Conservation (phyloP, 306 rosid species). For the Rosa lucieae region DNA sequence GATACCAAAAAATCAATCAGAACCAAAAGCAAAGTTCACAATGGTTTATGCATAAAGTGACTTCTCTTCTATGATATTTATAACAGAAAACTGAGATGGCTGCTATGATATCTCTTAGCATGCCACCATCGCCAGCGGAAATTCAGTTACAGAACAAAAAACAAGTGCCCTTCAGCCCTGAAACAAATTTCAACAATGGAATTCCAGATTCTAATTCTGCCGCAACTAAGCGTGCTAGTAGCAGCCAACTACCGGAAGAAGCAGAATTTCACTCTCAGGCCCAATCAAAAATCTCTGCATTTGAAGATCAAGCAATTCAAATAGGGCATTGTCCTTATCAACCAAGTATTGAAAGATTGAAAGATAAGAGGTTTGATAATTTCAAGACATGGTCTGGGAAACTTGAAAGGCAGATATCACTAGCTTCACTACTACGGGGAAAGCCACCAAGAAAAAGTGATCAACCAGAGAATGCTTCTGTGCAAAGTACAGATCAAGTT, state of each 20-base stretch:
- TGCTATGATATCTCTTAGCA: slow-evolving; percentile 62
- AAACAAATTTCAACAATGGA: slow-evolving; percentile 26
- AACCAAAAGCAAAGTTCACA: not conserved
- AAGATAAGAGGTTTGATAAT: slow-evolving; percentile 68
- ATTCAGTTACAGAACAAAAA: slow-evolving; percentile 23
- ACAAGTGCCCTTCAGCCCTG: slow-evolving; percentile 43
- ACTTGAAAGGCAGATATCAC: slow-evolving; percentile 70
- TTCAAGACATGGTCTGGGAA: slow-evolving; percentile 81
- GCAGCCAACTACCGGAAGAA: not conserved
- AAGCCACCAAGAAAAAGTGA: slow-evolving; percentile 28
- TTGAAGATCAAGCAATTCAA: slow-evolving; percentile 13
- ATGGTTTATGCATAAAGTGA: not conserved
- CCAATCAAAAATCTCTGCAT: not conserved
- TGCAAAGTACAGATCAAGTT: slow-evolving; percentile 28
- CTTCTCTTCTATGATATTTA: not conserved
- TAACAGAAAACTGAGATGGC: slow-evolving; percentile 40
- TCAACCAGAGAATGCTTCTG: slow-evolving; percentile 24
- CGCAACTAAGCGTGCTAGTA: not conserved
- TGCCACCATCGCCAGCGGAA: slow-evolving; percentile 56
- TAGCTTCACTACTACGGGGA: slow-evolving; percentile 41
- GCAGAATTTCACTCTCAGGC: not conserved
- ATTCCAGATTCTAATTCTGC: slow-evolving; percentile 15
- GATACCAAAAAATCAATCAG: not conserved
- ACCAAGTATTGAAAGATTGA: slow-evolving; percentile 38
- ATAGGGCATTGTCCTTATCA: slow-evolving; percentile 20